Conservation (phyloP, 2,329 filamentous ascomycete genomes). For the Cladosporium velox region DNA sequence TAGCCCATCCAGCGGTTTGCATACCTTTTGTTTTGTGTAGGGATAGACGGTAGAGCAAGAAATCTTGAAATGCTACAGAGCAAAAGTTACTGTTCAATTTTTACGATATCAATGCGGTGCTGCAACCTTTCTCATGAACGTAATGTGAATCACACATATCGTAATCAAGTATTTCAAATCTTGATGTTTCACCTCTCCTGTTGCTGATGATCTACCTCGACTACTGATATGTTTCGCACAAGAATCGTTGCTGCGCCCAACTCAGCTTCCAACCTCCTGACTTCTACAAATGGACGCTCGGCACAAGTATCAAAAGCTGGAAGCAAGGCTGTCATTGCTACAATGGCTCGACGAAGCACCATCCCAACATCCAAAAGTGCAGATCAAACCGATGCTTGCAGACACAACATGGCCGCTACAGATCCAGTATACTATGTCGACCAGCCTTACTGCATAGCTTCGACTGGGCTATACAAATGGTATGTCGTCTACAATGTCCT, state of each 20-base stretch:
- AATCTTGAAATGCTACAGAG: constrained; percentile 7
- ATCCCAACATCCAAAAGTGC: background rate
- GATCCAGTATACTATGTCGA: background rate
- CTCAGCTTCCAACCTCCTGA: no score
- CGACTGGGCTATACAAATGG: background rate
- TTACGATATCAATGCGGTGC: background rate
- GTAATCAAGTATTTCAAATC: no score
- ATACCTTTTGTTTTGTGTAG: constrained; percentile 7
- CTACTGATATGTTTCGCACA: no score
- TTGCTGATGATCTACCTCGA: no score
- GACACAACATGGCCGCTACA: background rate
- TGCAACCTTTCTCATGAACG: background rate
- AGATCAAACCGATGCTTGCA: background rate
- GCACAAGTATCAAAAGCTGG: no score
- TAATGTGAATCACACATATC: background rate
- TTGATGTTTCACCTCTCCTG: no score
- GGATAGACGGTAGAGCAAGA: constrained; percentile 18
- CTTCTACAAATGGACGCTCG: no score
- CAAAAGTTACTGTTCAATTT: background rate
- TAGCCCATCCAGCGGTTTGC: constrained; percentile 7
- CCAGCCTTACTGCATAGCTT: background rate
- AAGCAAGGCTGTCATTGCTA: no score
- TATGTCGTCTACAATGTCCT: background rate
- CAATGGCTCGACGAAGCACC: no score
- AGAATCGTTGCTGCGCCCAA: no score